Base-by-base conservation (phyloP, 805 yeast species). In the Yamadazyma laniorum region DNA sequence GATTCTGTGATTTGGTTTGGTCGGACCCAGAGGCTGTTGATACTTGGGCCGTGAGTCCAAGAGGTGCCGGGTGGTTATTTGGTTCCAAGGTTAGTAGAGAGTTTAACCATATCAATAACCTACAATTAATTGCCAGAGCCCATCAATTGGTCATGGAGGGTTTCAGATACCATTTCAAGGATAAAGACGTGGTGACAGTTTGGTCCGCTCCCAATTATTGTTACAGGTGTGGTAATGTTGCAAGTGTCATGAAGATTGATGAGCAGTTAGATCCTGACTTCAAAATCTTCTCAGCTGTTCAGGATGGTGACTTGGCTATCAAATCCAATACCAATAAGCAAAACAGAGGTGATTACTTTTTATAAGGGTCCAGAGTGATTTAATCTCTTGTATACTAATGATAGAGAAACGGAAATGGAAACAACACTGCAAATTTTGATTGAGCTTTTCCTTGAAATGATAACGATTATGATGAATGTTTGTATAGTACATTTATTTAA, bases 111-210 rank as follows among this genome's bases (percentile, higher is more conserved):
- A 95, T 91, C 39, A 91, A 93, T 59, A 89, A 89, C 48, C 70
- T 93, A 44, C 79, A 79, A 48, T 69, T 91, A 50, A 89, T 91
- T 42, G 97, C 99, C 8, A 75, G 99, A 52, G 98, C 98, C 0
- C 99, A 91, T 67, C 99, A 91, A 64, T 77, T 91, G 61, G 98
- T 93, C 15, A 95, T 93, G 96, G 99, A 91, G 59, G 99, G 99
- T 2, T 91, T 88, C 73, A 78, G 91, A 50, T 93, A 90, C 59
- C 98, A 93, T 65, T 93, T 93, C 68, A 88, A 89, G 45, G 96
- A 91, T 49, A 87, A 89, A 54, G 95, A 87, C 56, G 97, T 91
- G 36, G 99, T 91, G 25, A 91, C 99, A 0, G 98, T 91, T 25
- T 91, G 98, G 98, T 80, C 90, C 8, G 97, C 97, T 13, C 98